A percentile compares a stretch with the other conserved stretches of the same genome.
These are phyloP conservation scores for Ormosia emarginata DNA, from an alignment of 306 rosid species.

Conservation along the genomic window DNA sequence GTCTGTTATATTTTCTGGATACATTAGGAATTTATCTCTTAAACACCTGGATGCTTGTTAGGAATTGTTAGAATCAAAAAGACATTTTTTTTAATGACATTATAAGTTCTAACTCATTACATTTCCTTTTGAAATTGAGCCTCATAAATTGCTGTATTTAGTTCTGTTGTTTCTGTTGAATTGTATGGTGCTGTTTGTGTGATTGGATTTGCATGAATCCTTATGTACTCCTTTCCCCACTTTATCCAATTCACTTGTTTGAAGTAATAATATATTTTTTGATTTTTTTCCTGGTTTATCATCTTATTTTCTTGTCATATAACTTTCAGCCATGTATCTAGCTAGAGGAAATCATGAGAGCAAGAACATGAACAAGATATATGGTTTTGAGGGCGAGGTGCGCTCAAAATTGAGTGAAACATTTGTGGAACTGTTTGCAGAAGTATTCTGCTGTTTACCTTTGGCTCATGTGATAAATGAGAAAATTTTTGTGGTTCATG, in stretches of 20 bases:
- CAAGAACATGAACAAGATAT: conserved; percentile 99
- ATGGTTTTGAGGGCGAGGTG: conserved; percentile 99
- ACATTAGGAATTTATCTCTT: neutral
- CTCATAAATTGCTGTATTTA: neutral
- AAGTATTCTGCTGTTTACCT: conserved; percentile 92
- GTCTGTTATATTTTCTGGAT: neutral
- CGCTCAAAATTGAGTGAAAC: conserved; percentile 87
- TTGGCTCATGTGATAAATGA: conserved; percentile 86
- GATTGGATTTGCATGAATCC: neutral
- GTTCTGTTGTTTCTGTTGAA: neutral
- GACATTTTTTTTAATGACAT: neutral
- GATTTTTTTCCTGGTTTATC: neutral
- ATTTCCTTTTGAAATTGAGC: neutral
- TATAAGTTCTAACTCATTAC: neutral
- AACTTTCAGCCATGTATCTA: conserved; percentile 78
- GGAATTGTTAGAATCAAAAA: neutral
- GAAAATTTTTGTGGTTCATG: conserved; percentile 92
- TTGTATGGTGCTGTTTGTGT: neutral
- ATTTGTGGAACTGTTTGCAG: conserved; percentile 95
- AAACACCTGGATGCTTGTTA: neutral
- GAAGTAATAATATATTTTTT: neutral
- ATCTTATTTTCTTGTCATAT: conserved; percentile 7
- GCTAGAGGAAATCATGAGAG: conserved; percentile 99
- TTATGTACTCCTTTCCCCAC: neutral
- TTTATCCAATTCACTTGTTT: neutral